Percentiles rank a stretch among this genome's conserved stretches.
Evolutionary conservation across 2,329 filamentous ascomycete genomes (phyloP).

Genomic region (Colletotrichum australisinense): DNA sequence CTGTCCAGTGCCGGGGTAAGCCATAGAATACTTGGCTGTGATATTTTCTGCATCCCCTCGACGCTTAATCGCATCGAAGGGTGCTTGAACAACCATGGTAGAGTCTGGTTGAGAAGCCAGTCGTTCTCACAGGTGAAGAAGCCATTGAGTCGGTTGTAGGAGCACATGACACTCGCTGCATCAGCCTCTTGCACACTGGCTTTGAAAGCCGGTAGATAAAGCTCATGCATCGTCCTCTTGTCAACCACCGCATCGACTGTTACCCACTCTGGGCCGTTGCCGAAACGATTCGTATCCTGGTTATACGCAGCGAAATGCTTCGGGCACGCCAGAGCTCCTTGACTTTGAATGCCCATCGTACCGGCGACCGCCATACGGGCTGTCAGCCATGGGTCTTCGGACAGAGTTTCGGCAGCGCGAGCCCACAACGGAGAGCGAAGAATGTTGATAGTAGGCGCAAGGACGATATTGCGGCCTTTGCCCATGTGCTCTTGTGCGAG

Average conservation of each 20-base stretch:
- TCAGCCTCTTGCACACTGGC: constrained; percentile 67
- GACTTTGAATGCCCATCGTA: constrained; percentile 46
- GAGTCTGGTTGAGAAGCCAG: constrained; percentile 11
- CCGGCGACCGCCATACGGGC: constrained; percentile 40
- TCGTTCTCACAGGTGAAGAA: constrained; percentile 43
- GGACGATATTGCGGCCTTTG: constrained; percentile 68
- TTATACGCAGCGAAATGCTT: constrained; percentile 57
- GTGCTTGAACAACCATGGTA: neutral
- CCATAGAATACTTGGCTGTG: neutral
- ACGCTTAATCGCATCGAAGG: neutral
- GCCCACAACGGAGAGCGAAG: constrained; percentile 71
- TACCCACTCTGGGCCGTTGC: constrained; percentile 51
- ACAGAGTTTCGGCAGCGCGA: constrained; percentile 73
- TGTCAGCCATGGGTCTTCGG: constrained; percentile 57
- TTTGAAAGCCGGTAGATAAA: constrained; percentile 73
- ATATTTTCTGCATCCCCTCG: neutral
- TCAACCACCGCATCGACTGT: constrained; percentile 58
- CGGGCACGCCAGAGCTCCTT: constrained; percentile 45
- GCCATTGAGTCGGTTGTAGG: constrained; percentile 65
- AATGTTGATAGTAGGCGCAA: constrained; percentile 73
- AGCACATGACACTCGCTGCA: constrained; percentile 67
- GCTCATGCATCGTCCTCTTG: constrained; percentile 68
- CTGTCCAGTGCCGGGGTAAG: constrained; percentile 9
- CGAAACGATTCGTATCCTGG: constrained; percentile 50
- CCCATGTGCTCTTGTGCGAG: constrained; percentile 38